Base-by-base conservation (phyloP, 176 grass and related monocot species). In the Hyparrhenia diplandra region DNA sequence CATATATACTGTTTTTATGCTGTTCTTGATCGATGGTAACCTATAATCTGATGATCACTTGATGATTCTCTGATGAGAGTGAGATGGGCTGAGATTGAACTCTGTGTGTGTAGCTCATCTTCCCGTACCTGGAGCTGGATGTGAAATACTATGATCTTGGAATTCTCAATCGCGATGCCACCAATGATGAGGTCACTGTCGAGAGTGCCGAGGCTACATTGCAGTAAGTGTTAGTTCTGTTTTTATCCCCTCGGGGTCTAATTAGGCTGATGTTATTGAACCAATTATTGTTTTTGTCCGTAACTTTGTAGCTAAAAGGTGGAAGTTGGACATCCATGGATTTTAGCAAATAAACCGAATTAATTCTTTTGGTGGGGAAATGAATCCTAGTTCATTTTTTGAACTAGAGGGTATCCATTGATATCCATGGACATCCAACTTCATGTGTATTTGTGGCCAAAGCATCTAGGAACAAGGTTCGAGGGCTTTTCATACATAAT, bases 131-230 rank as follows among this genome's bases (percentile, higher is more conserved):
- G 43, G 96, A 98, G 17, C 77, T 98, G 82, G 92, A 98, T 77
- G 66, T 98, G 5, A 98, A 98, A 69, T 98, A 98, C 76, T 98
- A 88, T 79, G 96, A 98, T 77, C 87, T 98, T 67, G 96, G n/a
- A 58, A 46, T 98, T 27, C 88, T 92, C 36, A 98, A 95, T 71
- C 82, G 96, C 41, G 96, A 98, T 51, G 90, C 88, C 10, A 98
- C 92, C 5, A 85, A 95, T 90, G 96, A 98, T 32, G 88, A 63
- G 74, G 90, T 98, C 76, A 98, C 96, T 1, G 76, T 98, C 1
- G 92, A 98, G 68, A 93, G 92, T 77, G 96, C 96, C 0, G 92
- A 98, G 77, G 96, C 96, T 80, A 88, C 96, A 40, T 67, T 95
- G 36, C 74, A 95, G 96, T 98, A 92, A 92, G 88, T 91, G 43